A percentile compares a stretch with the other conserved stretches of the same genome.
Evolutionary conservation across 106 monocot species (phyloP).

Genomic region (Iris macrosiphon): DNA sequence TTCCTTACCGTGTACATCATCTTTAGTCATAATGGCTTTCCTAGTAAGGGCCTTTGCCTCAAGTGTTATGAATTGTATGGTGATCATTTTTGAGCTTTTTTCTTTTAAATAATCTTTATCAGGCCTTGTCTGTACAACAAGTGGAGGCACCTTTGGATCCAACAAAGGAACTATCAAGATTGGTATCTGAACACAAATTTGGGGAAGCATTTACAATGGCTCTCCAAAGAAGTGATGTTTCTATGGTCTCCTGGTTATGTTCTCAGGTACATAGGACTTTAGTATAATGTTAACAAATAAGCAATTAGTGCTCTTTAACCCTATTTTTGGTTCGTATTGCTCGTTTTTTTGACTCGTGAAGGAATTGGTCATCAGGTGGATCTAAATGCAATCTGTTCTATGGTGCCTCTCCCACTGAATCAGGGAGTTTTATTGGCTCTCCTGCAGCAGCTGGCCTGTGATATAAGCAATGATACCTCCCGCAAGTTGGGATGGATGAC

Average conservation of each 20-base stretch:
- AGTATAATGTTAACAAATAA: no score
- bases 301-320: no score
- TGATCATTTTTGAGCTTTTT: no score
- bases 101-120: background rate
- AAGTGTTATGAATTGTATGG: no score
- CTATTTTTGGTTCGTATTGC: no score
- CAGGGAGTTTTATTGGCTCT: conserved; percentile 70
- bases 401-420: conserved; percentile 37
- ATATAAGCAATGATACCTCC: conserved; percentile 40
- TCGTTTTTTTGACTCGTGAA: background rate
- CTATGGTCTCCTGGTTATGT: conserved; percentile 92
- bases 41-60: no score
- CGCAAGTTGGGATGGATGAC: conserved; percentile 70
- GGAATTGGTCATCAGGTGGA: conserved; percentile 37
- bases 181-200: conserved; percentile 75
- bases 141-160: conserved; percentile 72
- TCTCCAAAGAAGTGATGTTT: conserved; percentile 90
- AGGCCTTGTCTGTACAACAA: conserved; percentile 37
- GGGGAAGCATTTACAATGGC: conserved; percentile 89
- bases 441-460: conserved; percentile 65
- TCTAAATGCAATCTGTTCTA: conserved; percentile 44
- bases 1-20: no score
- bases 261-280: no score
- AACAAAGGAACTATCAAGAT: conserved; percentile 66
- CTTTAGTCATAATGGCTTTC: no score